Evolutionary conservation across 1,284 basidiomycete species (phyloP).

Genomic region (Fomitiporia mediterranea): DNA sequence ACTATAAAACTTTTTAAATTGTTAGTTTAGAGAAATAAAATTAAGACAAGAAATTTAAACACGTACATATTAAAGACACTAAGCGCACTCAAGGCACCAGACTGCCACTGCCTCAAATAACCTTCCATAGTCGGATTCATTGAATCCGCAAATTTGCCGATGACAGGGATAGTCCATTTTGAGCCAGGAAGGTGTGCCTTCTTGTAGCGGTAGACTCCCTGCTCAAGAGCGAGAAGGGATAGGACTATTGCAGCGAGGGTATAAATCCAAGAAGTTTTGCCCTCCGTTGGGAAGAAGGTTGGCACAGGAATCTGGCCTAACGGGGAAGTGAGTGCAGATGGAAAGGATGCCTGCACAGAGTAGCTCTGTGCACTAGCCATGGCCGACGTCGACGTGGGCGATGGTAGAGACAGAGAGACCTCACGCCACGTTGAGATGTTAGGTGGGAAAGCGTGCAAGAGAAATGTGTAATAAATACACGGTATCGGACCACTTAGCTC

Average conservation of each 20-base stretch:
- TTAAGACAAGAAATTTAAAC: conserved; percentile 5
- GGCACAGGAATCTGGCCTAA: conserved; percentile 13
- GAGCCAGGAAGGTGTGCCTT: conserved; percentile 84
- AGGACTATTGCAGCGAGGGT: conserved; percentile 59
- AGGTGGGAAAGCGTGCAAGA: too few relatives aligned
- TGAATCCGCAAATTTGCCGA: conserved; percentile 90
- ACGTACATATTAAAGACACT: conserved; percentile 96
- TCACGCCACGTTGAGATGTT: too few relatives aligned
- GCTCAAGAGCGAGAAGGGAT: conserved; percentile 71
- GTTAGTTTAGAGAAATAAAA: conserved; percentile 15
- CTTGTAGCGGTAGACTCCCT: conserved; percentile 82
- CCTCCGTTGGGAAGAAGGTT: conserved; percentile 7
- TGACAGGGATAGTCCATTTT: conserved; percentile 90
- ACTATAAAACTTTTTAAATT: conserved; percentile 78
- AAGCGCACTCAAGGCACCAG: conserved; percentile 78
- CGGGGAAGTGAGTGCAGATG: conserved; percentile 8
- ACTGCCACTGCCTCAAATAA: conserved; percentile 87
- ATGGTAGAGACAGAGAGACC: neutral
- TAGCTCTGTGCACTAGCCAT: conserved; percentile 12
- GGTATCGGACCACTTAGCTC: neutral
- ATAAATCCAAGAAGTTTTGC: conserved; percentile 50
- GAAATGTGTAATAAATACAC: too few relatives aligned
- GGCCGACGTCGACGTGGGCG: neutral
- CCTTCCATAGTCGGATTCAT: conserved; percentile 83
- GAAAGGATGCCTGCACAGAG: conserved; percentile 10